Evolutionary conservation across 1,139 yeast species (phyloP).

Genomic region (Candida tunisiensis): DNA sequence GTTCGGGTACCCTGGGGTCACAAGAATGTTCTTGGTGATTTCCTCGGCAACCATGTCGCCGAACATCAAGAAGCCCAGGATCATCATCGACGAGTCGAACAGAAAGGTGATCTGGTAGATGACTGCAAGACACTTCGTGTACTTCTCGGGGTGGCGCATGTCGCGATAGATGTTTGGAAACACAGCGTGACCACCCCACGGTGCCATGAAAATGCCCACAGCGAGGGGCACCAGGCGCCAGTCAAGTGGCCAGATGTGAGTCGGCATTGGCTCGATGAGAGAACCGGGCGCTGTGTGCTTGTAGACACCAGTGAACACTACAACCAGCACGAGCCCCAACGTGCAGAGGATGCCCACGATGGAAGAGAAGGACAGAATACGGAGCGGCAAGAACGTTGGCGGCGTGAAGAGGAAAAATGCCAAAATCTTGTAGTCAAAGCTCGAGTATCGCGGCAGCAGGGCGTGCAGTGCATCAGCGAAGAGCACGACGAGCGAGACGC

Average conservation of each 20-base stretch:
- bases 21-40: constrained; percentile 59
- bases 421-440: constrained; percentile 37
- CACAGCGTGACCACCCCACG: constrained; percentile 86
- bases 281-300: constrained; percentile 50
- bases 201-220: constrained; percentile 66
- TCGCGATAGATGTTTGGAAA: constrained; percentile 68
- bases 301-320: constrained; percentile 45
- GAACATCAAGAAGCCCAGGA: constrained; percentile 78
- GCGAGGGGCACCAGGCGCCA: constrained; percentile 36
- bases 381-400: constrained; percentile 51
- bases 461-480: constrained; percentile 75
- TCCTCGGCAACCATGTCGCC: constrained; percentile 62
- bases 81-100: constrained; percentile 62
- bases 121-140: constrained; percentile 30
- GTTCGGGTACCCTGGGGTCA: constrained; percentile 56
- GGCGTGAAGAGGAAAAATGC: constrained; percentile 45
- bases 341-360: constrained; percentile 64
- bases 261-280: constrained; percentile 29
- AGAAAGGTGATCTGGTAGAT: constrained; percentile 51
- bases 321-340: constrained; percentile 37
- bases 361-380: constrained; percentile 53
- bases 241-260: constrained; percentile 35
- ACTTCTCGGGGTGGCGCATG: constrained; percentile 60
- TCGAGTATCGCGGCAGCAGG: constrained; percentile 36
- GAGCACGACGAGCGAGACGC: constrained; percentile 56